phyloP scores from a whole-genome alignment of 352 stramenopile species.

The Pythium phragmiticola region DNA sequence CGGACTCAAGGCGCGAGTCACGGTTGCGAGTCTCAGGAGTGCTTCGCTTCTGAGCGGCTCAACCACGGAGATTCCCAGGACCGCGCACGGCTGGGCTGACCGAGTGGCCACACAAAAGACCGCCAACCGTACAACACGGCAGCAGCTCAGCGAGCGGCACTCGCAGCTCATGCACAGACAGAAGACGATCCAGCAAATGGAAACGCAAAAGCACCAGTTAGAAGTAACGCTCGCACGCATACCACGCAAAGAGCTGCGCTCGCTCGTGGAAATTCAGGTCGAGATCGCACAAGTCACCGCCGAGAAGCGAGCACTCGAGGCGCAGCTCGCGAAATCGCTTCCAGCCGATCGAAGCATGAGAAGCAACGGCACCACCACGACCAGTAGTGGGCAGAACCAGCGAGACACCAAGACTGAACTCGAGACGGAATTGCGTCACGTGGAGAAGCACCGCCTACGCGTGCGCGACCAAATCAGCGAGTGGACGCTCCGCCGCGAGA shows the following conservation, averaged over 20 bases:
- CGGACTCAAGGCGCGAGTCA: constrained; percentile 54
- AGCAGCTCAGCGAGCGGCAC: constrained; percentile 31
- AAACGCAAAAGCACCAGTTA: constrained; percentile 37
- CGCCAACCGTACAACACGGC: constrained; percentile 33
- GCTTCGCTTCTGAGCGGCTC: neutral
- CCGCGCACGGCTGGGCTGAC: constrained; percentile 42
- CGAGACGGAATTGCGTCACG: constrained; percentile 42
- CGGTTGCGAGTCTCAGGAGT: constrained; percentile 29
- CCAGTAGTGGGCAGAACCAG: neutral
- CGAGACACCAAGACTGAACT: constrained; percentile 29
- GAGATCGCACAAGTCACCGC: constrained; percentile 47
- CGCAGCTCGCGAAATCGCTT: constrained; percentile 12
- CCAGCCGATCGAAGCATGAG: neutral
- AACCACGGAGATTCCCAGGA: constrained; percentile 14
- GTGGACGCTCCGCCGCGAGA: constrained; percentile 45
- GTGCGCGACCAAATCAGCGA: constrained; percentile 42
- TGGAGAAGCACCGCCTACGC: constrained; percentile 34
- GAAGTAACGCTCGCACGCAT: constrained; percentile 31
- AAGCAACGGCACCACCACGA: neutral
- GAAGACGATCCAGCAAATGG: constrained; percentile 11
- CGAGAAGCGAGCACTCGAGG: constrained; percentile 47
- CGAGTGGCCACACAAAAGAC: constrained; percentile 45
- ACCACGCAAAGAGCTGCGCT: constrained; percentile 43
- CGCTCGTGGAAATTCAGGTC: constrained; percentile 51
- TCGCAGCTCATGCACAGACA: constrained; percentile 20